Base-by-base conservation (phyloP, 2,329 filamentous ascomycete genomes). In the Pseudogymnoascus pannorum region DNA sequence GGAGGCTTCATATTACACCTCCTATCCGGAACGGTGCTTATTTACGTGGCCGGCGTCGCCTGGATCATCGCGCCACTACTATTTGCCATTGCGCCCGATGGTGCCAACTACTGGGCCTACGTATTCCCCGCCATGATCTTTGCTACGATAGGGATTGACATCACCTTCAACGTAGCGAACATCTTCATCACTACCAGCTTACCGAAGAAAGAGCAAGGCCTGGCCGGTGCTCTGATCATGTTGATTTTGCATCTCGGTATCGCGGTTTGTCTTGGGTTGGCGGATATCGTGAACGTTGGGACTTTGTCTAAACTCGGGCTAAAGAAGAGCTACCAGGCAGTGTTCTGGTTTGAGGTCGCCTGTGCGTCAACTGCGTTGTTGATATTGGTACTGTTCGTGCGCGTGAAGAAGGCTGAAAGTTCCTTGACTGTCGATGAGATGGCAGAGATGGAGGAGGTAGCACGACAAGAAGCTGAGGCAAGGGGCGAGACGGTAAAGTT, bases 161-260 rank as follows among this genome's bases (percentile, higher is more conserved):
- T 92, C 60, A 85, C 84, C 5, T 92, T 87, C 74, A 91, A 87
- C 69, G 81, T 92, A 1, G 83, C 86, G 16, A 92, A 88, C 68
- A 82, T 92, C 63, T 92, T 89, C 73, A 88, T 91, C 71, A 91
- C 88, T 0, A 91, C 88, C 0, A 83, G 81, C 12, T 77, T 92
- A 64, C 87, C 88, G 0, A 77, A 78, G 4, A 79, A 81, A 11
- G 79, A 85, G 58, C 89, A 93, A 70, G 88, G 87, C 0, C 77
- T 91, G 0, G 89, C 88, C 0, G 87, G 88, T 1, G 88, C 85
- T 0, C 72, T 92, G 51, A 85, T 89, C 68, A 91, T 89, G 73
- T 85, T 83, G 57, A 74, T 91, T 2, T 71, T 91, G 29, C 88
- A 90, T 68, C 77, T 92, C 7, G 87, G 87, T 8, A 87, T 91